phyloP scores from a whole-genome alignment of 306 rosid genomes.

The Prunus mongolica region DNA sequence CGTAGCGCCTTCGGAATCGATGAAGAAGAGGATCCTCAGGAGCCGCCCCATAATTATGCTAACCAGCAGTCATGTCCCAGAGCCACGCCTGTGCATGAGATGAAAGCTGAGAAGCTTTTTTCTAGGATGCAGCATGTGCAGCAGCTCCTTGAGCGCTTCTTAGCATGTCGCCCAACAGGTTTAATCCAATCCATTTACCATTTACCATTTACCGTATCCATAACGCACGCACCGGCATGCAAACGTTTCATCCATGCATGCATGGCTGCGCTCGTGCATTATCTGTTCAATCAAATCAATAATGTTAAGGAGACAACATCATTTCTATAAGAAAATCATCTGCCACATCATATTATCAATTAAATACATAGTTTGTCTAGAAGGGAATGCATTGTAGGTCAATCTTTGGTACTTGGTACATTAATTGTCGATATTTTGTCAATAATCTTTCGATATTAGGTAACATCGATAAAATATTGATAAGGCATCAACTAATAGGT shows the following conservation, averaged over 20 bases:
- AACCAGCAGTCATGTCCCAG: conserved; percentile 12
- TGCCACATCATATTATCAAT: neutral
- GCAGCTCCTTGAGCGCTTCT: conserved; percentile 74
- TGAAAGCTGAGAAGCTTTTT: conserved; percentile 57
- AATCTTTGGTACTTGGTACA: neutral
- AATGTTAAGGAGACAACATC: too few relatives aligned
- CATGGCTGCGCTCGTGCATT: neutral
- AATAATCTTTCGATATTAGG: neutral
- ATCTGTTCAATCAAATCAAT: neutral
- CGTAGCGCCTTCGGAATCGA: conserved; percentile 47
- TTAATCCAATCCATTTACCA: neutral
- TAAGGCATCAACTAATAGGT: neutral
- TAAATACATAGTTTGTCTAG: neutral
- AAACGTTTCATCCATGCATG: neutral
- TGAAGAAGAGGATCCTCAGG: conserved; percentile 39
- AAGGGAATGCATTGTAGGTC: neutral
- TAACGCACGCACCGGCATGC: neutral
- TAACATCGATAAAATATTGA: neutral
- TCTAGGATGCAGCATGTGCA: conserved; percentile 78
- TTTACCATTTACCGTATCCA: too few relatives aligned
- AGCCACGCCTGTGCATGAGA: conserved; percentile 59
- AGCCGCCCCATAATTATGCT: neutral
- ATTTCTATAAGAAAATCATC: neutral
- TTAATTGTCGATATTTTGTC: neutral
- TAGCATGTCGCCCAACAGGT: conserved; percentile 98